Evolutionary conservation across 1,284 basidiomycete species (phyloP).

Genomic region (Fomitopsis schrenkii): DNA sequence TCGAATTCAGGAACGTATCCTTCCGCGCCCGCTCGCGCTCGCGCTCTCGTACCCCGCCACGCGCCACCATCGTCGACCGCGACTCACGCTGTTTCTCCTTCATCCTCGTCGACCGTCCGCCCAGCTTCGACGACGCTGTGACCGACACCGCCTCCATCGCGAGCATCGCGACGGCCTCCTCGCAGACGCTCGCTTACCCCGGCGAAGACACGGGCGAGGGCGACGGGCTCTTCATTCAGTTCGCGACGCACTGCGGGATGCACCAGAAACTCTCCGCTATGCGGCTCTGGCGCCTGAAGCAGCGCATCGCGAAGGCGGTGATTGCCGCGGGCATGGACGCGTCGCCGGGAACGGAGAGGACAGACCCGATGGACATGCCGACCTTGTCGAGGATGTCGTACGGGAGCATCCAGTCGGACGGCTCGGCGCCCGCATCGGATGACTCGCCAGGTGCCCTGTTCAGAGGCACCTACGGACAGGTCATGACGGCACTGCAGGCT

Average conservation of each 20-base stretch:
- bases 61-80: background rate
- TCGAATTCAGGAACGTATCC: conserved; percentile 42
- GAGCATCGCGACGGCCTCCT: conserved; percentile 19
- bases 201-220: conserved; percentile 9
- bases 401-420: conserved; percentile 19
- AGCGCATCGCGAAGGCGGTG: conserved; percentile 41
- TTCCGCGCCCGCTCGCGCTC: conserved; percentile 23
- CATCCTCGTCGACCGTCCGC: conserved; percentile 3
- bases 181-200: conserved; percentile 19
- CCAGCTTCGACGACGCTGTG: background rate
- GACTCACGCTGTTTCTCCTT: background rate
- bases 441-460: conserved; percentile 30
- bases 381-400: conserved; percentile 13
- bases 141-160: background rate
- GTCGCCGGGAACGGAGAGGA: conserved; percentile 20
- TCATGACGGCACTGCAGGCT: conserved; percentile 37
- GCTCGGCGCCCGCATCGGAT: conserved; percentile 9
- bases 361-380: conserved; percentile 13
- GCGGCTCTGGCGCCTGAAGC: conserved; percentile 34
- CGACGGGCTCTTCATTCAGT: conserved; percentile 36
- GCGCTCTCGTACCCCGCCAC: conserved; percentile 5
- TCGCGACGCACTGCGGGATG: conserved; percentile 21
- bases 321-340: conserved; percentile 42
- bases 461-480: conserved; percentile 46
- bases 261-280: conserved; percentile 27